phyloP scores from a whole-genome alignment of 2,329 filamentous ascomycete genomes.

The Nigrospora oryzae region DNA sequence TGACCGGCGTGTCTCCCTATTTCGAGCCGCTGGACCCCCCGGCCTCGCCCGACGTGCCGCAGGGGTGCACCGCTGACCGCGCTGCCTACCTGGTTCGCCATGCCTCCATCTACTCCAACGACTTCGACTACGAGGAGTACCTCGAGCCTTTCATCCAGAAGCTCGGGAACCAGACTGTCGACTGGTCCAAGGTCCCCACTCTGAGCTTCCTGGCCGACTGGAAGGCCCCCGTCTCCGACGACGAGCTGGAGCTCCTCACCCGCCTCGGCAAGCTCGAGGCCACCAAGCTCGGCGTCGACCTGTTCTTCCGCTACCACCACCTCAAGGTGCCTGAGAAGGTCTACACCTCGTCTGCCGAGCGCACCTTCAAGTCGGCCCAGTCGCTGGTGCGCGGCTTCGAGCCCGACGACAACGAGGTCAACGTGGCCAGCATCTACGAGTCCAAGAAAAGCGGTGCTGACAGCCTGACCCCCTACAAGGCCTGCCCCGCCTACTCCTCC shows the following conservation, averaged over 20 bases:
- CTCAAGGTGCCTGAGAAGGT: slow-evolving; percentile 44
- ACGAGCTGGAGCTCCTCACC: slow-evolving; percentile 51
- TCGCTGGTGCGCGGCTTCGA: slow-evolving; percentile 50
- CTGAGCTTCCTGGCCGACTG: slow-evolving; percentile 49
- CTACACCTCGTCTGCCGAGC: slow-evolving; percentile 56
- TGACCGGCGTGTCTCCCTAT: slow-evolving; percentile 23
- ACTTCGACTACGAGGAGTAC: slow-evolving; percentile 49
- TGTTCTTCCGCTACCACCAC: slow-evolving; percentile 49
- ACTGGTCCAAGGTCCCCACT: slow-evolving; percentile 47
- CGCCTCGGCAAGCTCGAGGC: slow-evolving; percentile 53
- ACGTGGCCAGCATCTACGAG: slow-evolving; percentile 47
- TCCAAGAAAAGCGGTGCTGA: slow-evolving; percentile 49
- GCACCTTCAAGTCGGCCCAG: slow-evolving; percentile 49
- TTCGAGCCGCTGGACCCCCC: slow-evolving; percentile 45
- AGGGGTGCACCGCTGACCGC: slow-evolving; percentile 39
- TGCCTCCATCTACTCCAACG: slow-evolving; percentile 52
- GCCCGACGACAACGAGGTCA: slow-evolving; percentile 40
- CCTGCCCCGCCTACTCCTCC: slow-evolving; percentile 53
- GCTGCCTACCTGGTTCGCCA: slow-evolving; percentile 51
- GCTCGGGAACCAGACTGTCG: slow-evolving; percentile 46
- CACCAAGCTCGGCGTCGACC: slow-evolving; percentile 46
- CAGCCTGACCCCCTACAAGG: slow-evolving; percentile 54
- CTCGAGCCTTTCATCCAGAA: slow-evolving; percentile 50
- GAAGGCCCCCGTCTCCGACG: slow-evolving; percentile 46
- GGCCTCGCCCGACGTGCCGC: slow-evolving; percentile 31